Base-by-base conservation (phyloP, 2,329 filamentous ascomycete genomes). In the Trichoderma brevicompactum region DNA sequence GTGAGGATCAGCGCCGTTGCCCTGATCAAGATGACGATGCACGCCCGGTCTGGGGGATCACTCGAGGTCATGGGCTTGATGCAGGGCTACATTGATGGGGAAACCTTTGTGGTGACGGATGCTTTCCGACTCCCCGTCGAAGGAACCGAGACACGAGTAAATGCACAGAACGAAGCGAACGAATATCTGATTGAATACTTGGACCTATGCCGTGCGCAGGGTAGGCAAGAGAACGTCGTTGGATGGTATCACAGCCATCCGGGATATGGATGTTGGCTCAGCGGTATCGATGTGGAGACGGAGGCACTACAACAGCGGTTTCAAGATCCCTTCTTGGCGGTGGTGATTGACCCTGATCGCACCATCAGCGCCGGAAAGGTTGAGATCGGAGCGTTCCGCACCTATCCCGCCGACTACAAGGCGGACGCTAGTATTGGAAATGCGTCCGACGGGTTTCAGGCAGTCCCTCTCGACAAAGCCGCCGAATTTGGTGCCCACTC, bases 231-330 rank as follows among this genome's bases (percentile, higher is more conserved):
- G 79, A 98, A 99, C 76, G 91, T 92, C 0, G 91, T 99, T 15
- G 95, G 95, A 17, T 99, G 95, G 95, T 99, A 99, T 78, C 95
- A 99, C 79, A 94, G 90, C 71, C 95, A 99, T 76, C 95, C 95
- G 0, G 95, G 95, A 32, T 99, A 99, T 77, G 95, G 95, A 50
- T 99, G 95, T 83, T 99, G 95, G 95, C 85, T 99, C 32, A 94
- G 90, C 43, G 95, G 95, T 65, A 98, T 99, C 78, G 95, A 99
- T 76, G 95, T 99, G 60, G 85, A 85, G 63, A 99, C 95, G 2
- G 91, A 99, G 77, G 84, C 86, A 70, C 88, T 90, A 73, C 93
- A 97, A 79, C 95, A 99, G 79, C 81, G 84, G 69, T 94, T 89
- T 78, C 87, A 89, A 65, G 95, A 97, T 72, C 95, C 95, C 2